These are phyloP conservation scores for Claviceps sp. DNA, from an alignment of 2,329 filamentous ascomycete species.

Conservation along the genomic window DNA sequence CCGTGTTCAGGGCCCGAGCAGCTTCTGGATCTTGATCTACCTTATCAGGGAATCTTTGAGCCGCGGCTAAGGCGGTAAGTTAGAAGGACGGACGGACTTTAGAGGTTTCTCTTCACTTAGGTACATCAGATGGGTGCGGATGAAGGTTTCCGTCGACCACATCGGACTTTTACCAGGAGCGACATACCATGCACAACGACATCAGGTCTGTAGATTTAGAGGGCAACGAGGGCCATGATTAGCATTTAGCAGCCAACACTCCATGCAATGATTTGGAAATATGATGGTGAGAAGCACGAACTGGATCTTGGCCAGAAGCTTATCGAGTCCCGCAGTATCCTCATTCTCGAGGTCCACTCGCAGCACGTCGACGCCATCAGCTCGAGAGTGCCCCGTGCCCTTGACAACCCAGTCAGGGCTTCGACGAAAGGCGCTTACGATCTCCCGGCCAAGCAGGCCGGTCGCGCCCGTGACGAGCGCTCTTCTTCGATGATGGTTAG, in stretches of 20 bases:
- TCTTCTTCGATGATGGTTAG: conserved; percentile 18
- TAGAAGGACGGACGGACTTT: neutral
- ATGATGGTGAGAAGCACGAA: conserved; percentile 20
- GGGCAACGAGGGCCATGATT: neutral
- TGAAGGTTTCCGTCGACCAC: too few relatives aligned
- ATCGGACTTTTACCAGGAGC: too few relatives aligned
- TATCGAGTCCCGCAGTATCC: conserved; percentile 27
- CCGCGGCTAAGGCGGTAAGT: conserved; percentile 46
- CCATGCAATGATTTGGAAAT: too few relatives aligned
- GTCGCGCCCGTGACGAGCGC: conserved; percentile 75
- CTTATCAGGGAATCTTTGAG: conserved; percentile 77
- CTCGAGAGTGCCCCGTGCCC: conserved; percentile 61
- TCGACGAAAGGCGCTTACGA: conserved; percentile 55
- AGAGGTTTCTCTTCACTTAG: neutral
- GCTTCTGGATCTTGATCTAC: conserved; percentile 68
- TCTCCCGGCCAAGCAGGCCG: conserved; percentile 69
- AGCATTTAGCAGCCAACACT: neutral
- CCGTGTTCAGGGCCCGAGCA: conserved; percentile 60
- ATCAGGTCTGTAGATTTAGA: conserved; percentile 41
- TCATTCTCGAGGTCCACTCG: conserved; percentile 39
- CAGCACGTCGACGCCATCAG: conserved; percentile 54
- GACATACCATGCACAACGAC: conserved; percentile 66
- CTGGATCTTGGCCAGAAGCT: conserved; percentile 40
- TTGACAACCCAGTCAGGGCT: conserved; percentile 46
- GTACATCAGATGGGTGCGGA: too few relatives aligned